Base-by-base conservation (phyloP, 345 rosid genomes). In the Aethionema arabicum region DNA sequence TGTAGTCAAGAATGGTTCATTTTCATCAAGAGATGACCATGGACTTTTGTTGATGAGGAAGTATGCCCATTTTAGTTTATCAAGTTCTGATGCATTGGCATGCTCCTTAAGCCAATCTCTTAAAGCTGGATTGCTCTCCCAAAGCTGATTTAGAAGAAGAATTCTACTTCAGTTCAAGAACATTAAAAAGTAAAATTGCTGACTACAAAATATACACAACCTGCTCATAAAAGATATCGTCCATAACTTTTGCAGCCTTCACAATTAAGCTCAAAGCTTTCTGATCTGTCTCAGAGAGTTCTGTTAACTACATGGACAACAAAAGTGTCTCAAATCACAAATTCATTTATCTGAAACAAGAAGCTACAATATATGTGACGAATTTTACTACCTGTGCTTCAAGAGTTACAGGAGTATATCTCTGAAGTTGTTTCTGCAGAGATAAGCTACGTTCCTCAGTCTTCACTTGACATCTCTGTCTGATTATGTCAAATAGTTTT, bases 1-100 rank as follows among this genome's bases (percentile, higher is more conserved):
- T 8, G 96, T 89, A n/a, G 89, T 82, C 70, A 92, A 72, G 77
- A 85, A 92, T 64, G 96, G 80, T 78, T 80, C 73, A 62, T 86
- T 89, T 73, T 85, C 96, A 79, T 92, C 98, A 56, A 92, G 95
- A 72, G 79, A 73, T 51, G 96, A 92, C 98, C 98, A 87, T 67
- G 98, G 98, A 68, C 93, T 75, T 81, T 85, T 89, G 67, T 92
- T 89, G 71, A 92, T 87, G 57, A 57, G 49, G 82, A 82, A 92
- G 73, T 83, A 92, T 57, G 67, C 64, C 95, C 91, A 86, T 66
- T 92, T 92, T 32, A 83, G 52, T 57, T 73, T 74, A 67, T 86
- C 86, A 55, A 89, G 52, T 68, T 85, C 79, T 67, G 98, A 86
- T 35, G 66, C 76, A 70, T 68, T 61, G 40, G 93, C 85, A 69